These are phyloP conservation scores for Coemansia asiatica DNA, from an alignment of 192 early-diverging fungal genomes.

Conservation along the genomic window DNA sequence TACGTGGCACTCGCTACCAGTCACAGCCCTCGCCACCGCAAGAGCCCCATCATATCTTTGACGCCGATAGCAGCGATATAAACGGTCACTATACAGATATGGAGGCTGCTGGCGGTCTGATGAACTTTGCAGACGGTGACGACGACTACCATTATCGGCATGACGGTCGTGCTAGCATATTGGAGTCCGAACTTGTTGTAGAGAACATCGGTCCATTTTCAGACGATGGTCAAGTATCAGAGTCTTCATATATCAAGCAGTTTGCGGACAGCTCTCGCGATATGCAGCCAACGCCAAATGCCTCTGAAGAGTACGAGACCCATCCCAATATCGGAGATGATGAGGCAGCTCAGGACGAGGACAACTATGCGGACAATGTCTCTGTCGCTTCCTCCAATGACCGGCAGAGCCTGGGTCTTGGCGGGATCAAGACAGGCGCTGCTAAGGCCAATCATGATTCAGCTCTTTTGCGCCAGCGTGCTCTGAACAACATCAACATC, in stretches of 20 bases:
- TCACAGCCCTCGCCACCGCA: constrained; percentile 12
- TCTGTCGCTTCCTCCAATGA: constrained; percentile 44
- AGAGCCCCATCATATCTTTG: constrained; percentile 13
- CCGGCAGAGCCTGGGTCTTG: constrained; percentile 44
- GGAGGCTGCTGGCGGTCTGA: neutral
- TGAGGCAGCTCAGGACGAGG: neutral
- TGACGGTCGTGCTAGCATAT: neutral
- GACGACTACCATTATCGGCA: neutral
- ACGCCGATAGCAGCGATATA: constrained; percentile 9
- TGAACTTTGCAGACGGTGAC: neutral
- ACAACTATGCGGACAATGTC: constrained; percentile 25
- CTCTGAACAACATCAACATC: constrained; percentile 28
- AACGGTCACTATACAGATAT: constrained; percentile 10
- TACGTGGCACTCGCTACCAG: constrained; percentile 46
- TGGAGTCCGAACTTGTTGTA: constrained; percentile 25
- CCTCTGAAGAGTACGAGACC: neutral
- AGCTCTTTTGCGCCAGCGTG: constrained; percentile 30
- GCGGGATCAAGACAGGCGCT: constrained; percentile 20
- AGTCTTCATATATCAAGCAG: constrained; percentile 45
- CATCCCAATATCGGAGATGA: constrained; percentile 14
- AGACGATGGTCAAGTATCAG: constrained; percentile 35
- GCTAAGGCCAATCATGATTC: constrained; percentile 22
- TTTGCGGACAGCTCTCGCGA: constrained; percentile 27
- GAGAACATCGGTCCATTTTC: constrained; percentile 27
- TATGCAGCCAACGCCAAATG: neutral